Base-by-base conservation (phyloP, 2,329 filamentous ascomycete genomes). In the Alternaria ethzedia region DNA sequence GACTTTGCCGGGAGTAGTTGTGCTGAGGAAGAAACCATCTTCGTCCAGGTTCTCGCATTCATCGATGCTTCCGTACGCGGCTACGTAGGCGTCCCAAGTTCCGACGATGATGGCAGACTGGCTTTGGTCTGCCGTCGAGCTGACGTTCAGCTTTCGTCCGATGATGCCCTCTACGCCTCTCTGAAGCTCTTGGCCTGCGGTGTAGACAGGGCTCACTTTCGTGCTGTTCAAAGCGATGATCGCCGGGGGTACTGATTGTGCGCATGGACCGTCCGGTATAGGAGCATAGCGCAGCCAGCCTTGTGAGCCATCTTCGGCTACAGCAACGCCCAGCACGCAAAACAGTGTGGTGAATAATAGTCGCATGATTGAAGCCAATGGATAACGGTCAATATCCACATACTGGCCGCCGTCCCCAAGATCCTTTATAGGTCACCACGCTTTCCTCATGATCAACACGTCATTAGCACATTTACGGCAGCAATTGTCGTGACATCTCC, bases 261-360 rank as follows among this genome's bases (percentile, higher is more conserved):
- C 80, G 54, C 70, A 73, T 11, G 76, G 70, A 25, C 80, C 76
- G 56, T 78, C 65, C 6, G 83, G 78, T 13, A 89, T 71, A 9
- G 84, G 82, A 30, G 88, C 88, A 74, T 91, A 91, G 52, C 89
- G 85, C 59, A 91, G 77, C 89, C 89, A 91, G 51, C 82, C 89
- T 60, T 85, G 80, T 23, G 88, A 78, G 11, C 89, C 89, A 71
- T 87, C 85, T 70, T 91, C 89, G 43, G 87, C 88, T 7, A 62
- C 21, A 11, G 56, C 63, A 30, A 44, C 5, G 8, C 47, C 23
- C 13, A 62, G 10, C 12, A 41, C 20, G 13, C 59, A 44, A 10
- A 57, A 32, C 5, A 67, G 10, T 11, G 55, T 47, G 10, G 52
- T 44, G 28, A 66, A 17, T 23, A 23, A 36, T 26, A 68, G 46